Conservation (phyloP, 2,329 filamentous ascomycete genomes). For the Penicillium glabrum region DNA sequence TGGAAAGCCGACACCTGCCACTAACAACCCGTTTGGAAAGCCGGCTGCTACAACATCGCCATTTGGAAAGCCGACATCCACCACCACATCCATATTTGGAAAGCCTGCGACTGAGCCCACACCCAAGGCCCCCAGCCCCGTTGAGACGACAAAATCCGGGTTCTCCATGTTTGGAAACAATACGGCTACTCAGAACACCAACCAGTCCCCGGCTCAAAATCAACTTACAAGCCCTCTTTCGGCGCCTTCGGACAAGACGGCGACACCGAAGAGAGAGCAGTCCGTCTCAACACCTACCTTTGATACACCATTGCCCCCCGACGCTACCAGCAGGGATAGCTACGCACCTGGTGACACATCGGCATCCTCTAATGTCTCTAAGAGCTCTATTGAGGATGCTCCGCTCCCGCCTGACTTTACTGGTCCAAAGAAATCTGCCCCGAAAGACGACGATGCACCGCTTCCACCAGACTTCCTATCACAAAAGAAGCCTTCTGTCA, state of each 20-base stretch:
- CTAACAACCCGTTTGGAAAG: slow-evolving; percentile 32
- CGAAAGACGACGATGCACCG: slow-evolving; percentile 33
- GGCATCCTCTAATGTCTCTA: slow-evolving; percentile 45
- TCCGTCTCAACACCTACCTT: slow-evolving; percentile 33
- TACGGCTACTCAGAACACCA: slow-evolving; percentile 2
- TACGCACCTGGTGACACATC: slow-evolving; percentile 52
- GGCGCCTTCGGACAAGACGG: slow-evolving; percentile 34
- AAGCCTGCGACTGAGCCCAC: slow-evolving; percentile 24
- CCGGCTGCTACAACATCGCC: slow-evolving; percentile 14
- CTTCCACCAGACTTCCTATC: slow-evolving; percentile 27
- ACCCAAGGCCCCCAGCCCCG: slow-evolving; percentile 11
- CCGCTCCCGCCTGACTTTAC: slow-evolving; percentile 34
- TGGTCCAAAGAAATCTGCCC: slow-evolving; percentile 1
- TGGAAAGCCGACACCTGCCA: slow-evolving; percentile 20
- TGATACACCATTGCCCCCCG: slow-evolving; percentile 47
- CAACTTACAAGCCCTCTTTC: slow-evolving; percentile 30
- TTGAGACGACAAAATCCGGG: slow-evolving; percentile 31
- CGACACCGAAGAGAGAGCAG: slow-evolving; percentile 35
- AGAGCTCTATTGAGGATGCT: slow-evolving; percentile 41
- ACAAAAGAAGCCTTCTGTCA: slow-evolving; percentile 12
- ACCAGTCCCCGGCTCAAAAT: slow-evolving; percentile 14
- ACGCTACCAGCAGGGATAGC: slow-evolving; percentile 46
- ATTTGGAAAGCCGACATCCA: neutral
- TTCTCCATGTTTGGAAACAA: slow-evolving; percentile 32
- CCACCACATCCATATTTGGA: slow-evolving; percentile 31